Conservation (phyloP, 73 alveolate genomes). For the Paramecium pentaurelia region DNA sequence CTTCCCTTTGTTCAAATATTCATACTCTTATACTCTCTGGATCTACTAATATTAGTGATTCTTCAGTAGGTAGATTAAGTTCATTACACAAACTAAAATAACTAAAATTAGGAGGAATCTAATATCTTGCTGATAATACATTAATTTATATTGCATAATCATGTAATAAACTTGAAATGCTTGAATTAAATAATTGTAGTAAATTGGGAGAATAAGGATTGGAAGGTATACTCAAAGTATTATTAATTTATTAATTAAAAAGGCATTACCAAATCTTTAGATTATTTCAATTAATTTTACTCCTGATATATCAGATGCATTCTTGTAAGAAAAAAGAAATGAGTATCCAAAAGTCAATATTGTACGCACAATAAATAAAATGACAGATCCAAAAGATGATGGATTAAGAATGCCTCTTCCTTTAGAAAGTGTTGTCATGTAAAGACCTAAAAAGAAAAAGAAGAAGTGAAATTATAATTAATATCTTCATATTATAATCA, state of each 20-base stretch:
- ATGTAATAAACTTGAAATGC: constrained; percentile 20
- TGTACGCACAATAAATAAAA: not conserved
- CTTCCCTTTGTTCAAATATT: not conserved
- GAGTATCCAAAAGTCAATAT: constrained; percentile 23
- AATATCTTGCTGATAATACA: constrained; percentile 6
- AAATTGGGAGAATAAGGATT: constrained; percentile 40
- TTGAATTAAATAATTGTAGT: constrained; percentile 27
- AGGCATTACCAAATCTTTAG: not conserved
- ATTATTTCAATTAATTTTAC: constrained; percentile 45
- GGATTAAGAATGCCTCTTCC: constrained; percentile 60
- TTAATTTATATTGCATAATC: not conserved
- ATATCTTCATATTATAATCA: not conserved
- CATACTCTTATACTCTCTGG: constrained; percentile 3
- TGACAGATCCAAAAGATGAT: constrained; percentile 57
- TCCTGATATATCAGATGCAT: constrained; percentile 40
- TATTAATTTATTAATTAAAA: not conserved
- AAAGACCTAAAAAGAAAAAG: constrained; percentile 51
- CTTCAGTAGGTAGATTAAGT: not conserved
- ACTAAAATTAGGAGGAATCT: constrained; percentile 49
- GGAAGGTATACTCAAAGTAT: constrained; percentile 24
- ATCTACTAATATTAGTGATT: not conserved
- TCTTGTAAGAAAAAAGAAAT: not conserved
- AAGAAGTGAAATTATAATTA: constrained; percentile 6
- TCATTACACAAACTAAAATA: not conserved
- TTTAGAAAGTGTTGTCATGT: constrained; percentile 34